Evolutionary conservation across 805 yeast species (phyloP).

Genomic region (Saturnispora sekii): DNA sequence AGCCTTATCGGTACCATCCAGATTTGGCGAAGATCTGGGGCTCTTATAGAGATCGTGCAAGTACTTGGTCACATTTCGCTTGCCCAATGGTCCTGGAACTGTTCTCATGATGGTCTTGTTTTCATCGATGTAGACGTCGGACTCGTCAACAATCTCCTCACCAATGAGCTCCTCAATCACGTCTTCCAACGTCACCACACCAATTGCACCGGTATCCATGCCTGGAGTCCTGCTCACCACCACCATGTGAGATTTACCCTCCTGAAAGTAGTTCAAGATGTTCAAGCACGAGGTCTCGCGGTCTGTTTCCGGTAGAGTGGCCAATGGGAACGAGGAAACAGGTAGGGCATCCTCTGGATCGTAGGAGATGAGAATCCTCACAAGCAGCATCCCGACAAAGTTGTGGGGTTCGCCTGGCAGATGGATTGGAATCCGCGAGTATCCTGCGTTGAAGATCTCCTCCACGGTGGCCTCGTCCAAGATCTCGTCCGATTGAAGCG

Average conservation of each 20-base stretch:
- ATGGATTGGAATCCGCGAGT: conserved; percentile 90
- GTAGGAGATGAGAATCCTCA: conserved; percentile 83
- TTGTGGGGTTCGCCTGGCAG: conserved; percentile 81
- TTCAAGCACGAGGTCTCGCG: conserved; percentile 89
- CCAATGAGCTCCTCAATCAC: conserved; percentile 98
- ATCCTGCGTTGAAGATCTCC: conserved; percentile 87
- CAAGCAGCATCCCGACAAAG: conserved; percentile 91
- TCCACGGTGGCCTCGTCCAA: conserved; percentile 80
- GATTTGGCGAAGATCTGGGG: conserved; percentile 2
- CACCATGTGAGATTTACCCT: conserved; percentile 97
- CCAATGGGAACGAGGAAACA: conserved; percentile 87
- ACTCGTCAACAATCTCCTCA: conserved; percentile 94
- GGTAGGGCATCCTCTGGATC: conserved; percentile 96
- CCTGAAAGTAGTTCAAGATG: conserved; percentile 91
- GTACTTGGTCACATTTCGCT: conserved; percentile 58
- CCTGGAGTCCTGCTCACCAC: conserved; percentile 86
- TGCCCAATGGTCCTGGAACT: conserved; percentile 67
- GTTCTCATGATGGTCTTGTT: conserved; percentile 75
- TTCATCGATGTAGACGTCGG: conserved; percentile 87
- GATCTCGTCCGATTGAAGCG: conserved; percentile 74
- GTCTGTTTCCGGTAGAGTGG: conserved; percentile 91
- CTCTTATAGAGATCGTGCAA: conserved; percentile 46
- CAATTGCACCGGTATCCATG: conserved; percentile 65
- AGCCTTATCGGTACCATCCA: conserved; percentile 1
- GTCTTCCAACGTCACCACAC: conserved; percentile 89